Base-by-base conservation (phyloP, 306 rosid species). In the Lathyrus aphaca region DNA sequence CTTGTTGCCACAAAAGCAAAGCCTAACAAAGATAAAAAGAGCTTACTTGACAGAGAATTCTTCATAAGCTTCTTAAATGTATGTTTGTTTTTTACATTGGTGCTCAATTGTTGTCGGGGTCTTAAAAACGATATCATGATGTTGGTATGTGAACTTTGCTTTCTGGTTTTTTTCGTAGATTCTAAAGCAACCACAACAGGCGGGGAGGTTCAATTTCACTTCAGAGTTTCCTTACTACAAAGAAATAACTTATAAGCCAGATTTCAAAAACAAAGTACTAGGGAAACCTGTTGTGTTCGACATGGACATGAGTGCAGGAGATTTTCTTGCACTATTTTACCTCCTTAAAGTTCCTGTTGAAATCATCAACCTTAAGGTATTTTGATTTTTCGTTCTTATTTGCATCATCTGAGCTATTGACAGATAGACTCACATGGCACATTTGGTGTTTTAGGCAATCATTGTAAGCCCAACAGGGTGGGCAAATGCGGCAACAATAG, bases 301-400 rank as follows among this genome's bases (percentile, higher is more conserved):
- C 78, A 91, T 89, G 96, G 99, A 94, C 82, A 94, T 94, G 99
- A 94, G 99, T 68, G 84, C 86, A 32, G 99, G 99, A 76, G 99
- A 94, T 57, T 91, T 94, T 77, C 91, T 89, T 38, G 87, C 97
- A 63, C 80, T 94, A 62, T 83, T 87, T 66, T 94, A 87, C 79
- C 91, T 94, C 72, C 85, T 94, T 5, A 94, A 94, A 86, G 86
- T 91, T 43, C 96, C 94, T 21, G 85, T 87, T 54, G 87, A 91
- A 83, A 78, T 83, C 2, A 84, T 90, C 72, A 66, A 94, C 76
- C 87, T 94, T 17, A 94, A 87, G 96, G 99, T 90, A 77, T 42
- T 50, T 18, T 10, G 3, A 49, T 13, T 21, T 64, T 45, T 10
- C 64, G 60, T 43, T 63, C 21, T 66, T 56, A 27, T 17, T 66